phyloP scores from a whole-genome alignment of 176 grass and related monocot genomes.

The Leersia perrieri region DNA sequence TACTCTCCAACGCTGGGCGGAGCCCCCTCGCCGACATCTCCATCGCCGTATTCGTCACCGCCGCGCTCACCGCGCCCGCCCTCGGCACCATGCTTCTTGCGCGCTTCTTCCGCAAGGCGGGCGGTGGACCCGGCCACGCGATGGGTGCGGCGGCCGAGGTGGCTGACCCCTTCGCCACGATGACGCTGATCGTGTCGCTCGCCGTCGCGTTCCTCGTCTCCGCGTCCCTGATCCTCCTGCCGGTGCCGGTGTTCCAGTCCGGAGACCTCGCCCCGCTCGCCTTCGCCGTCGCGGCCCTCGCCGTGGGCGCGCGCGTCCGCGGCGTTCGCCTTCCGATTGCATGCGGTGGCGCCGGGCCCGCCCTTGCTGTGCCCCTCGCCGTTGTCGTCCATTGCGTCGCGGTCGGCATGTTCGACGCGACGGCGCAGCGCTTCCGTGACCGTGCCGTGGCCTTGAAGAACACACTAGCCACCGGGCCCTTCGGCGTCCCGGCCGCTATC shows the following conservation, averaged over 20 bases:
- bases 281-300: too few relatives aligned
- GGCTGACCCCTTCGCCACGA: background rate
- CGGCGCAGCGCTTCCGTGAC: too few relatives aligned
- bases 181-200: background rate
- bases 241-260: background rate
- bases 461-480: too few relatives aligned
- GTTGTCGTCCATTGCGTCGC: too few relatives aligned
- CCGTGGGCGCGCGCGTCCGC: too few relatives aligned
- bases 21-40: background rate
- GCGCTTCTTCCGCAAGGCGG: background rate
- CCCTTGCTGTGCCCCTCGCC: too few relatives aligned
- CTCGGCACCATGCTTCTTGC: background rate
- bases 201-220: background rate
- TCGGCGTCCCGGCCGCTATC: too few relatives aligned
- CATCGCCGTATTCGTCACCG: background rate
- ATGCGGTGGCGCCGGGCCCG: too few relatives aligned
- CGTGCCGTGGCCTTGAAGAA: too few relatives aligned
- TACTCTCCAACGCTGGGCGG: background rate
- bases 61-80: background rate
- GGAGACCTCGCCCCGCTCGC: too few relatives aligned
- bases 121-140: background rate
- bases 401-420: too few relatives aligned
- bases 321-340: too few relatives aligned
- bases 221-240: background rate
- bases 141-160: background rate